These are phyloP conservation scores for Sugiyamaella qingdaonensis DNA, from an alignment of 805 yeast genomes.

Conservation along the genomic window DNA sequence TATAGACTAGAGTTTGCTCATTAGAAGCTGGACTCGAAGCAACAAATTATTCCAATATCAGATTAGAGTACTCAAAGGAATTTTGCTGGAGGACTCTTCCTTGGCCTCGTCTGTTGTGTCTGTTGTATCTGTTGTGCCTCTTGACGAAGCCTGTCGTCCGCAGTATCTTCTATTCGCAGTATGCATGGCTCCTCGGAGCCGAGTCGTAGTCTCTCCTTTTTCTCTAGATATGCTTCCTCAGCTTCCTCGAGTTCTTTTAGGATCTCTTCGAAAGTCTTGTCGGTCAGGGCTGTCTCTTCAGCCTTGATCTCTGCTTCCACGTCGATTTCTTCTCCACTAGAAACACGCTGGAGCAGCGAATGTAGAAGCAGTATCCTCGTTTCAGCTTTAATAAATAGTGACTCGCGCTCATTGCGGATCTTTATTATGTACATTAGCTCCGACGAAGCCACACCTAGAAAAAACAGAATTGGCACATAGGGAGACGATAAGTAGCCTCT, in stretches of 20 bases:
- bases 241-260: conserved; percentile 24
- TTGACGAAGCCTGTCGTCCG: no score
- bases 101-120: no score
- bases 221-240: neutral
- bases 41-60: no score
- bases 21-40: no score
- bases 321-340: conserved; percentile 40
- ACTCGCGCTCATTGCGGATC: conserved; percentile 38
- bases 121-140: no score
- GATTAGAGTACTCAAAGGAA: no score
- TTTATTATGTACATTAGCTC: conserved; percentile 45
- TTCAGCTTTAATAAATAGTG: conserved; percentile 37
- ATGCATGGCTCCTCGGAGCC: no score
- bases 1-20: no score
- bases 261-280: conserved; percentile 25
- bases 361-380: conserved; percentile 38
- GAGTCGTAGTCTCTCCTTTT: no score
- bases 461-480: conserved; percentile 38
- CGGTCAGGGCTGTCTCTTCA: conserved; percentile 29
- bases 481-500: conserved; percentile 18
- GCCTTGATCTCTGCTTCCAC: conserved; percentile 39
- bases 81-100: no score
- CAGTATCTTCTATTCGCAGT: no score
- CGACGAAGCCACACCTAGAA: conserved; percentile 44
- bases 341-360: conserved; percentile 37